Percentiles rank a stretch among this genome's conserved stretches.
These are phyloP conservation scores for Ustilago trichophora DNA, from an alignment of 1,284 basidiomycete species.

Conservation along the genomic window DNA sequence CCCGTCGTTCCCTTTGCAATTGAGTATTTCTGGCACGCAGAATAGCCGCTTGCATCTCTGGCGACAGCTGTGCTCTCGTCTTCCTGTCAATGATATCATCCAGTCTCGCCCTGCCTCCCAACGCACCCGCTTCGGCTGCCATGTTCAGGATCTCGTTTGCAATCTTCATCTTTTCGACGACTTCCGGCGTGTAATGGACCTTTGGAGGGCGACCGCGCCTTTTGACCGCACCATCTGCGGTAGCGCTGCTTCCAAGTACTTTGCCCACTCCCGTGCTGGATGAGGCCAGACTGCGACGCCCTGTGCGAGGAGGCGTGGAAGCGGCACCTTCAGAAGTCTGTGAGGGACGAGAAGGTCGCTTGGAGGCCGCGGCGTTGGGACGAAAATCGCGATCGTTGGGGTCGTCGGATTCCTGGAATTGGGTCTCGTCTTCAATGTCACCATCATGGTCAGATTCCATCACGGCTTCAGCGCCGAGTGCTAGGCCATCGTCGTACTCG, in stretches of 20 bases:
- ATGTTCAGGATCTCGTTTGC: conserved; percentile 20
- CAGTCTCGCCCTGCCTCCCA: background rate
- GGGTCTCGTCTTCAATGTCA: conserved; percentile 11
- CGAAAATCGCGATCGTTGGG: conserved; percentile 33
- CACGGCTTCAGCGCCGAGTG: conserved; percentile 24
- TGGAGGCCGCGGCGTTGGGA: background rate
- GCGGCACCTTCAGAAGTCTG: background rate
- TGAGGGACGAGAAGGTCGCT: conserved; percentile 3
- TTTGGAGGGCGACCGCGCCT: conserved; percentile 23
- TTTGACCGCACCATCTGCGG: too few species aligned
- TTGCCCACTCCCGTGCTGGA: conserved; percentile 18
- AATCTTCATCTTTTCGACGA: conserved; percentile 16
- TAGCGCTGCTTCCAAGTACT: conserved; percentile 9
- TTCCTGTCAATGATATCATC: conserved; percentile 12
- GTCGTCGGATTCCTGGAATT: too few species aligned
- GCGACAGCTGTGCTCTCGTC: conserved; percentile 1
- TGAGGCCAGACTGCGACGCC: conserved; percentile 7
- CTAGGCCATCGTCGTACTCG: conserved; percentile 18
- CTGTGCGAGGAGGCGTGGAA: background rate
- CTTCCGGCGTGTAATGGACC: conserved; percentile 8
- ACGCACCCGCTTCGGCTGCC: background rate
- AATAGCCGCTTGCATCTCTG: conserved; percentile 15
- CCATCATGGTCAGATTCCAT: conserved; percentile 22
- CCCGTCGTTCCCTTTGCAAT: too few species aligned
- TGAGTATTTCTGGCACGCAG: conserved; percentile 16